Base-by-base conservation (phyloP, 2,329 filamentous ascomycete species). In the Aspergillus caelatus region DNA sequence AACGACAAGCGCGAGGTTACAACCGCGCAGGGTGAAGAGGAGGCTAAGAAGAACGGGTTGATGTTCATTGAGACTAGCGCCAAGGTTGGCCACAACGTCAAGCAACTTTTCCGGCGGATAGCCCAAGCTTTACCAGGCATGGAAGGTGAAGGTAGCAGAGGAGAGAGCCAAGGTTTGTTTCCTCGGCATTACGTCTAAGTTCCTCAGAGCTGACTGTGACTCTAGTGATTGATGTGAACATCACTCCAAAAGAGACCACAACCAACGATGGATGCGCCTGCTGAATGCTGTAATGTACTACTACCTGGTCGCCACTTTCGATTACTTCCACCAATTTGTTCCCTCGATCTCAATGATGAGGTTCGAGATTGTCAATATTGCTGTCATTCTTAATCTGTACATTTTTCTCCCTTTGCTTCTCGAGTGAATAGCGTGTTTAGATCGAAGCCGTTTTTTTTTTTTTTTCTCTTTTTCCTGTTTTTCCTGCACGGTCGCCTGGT, bases 21-120 rank as follows among this genome's bases (percentile, higher is more conserved):
- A 48, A 96, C 93, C 41, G 90, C 92, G 75, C 94, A 98, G 80
- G 95, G 95, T 64, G 95, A 99, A 80, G 95, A 98, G 73, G 95
- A 99, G 82, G 94, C 94, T 50, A 97, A 96, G 87, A 94, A 94
- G 85, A 94, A 97, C 80, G 95, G 95, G 70, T 84, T 97, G 70
- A 97, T 99, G 92, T 99, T 99, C 76, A 95, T 99, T 72, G 95
- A 99, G 85, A 99, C 95, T 60, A 97, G 93, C 79, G 95, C 95
- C 60, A 99, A 99, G 85, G 86, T 97, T 14, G 94, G 96, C 46
- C 93, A 98, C 81, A 99, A 99, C 77, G 96, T 99, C 71, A 99
- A 99, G 86, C 92, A 91, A 70, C 84, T 99, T 62, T 99, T 99
- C 83, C 92, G 94, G 85, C 91, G 93, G 83, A 99, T 99, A 87